Evolutionary conservation across 2,329 filamentous ascomycete species (phyloP).

Genomic region (Salinomyces thailandicus): DNA sequence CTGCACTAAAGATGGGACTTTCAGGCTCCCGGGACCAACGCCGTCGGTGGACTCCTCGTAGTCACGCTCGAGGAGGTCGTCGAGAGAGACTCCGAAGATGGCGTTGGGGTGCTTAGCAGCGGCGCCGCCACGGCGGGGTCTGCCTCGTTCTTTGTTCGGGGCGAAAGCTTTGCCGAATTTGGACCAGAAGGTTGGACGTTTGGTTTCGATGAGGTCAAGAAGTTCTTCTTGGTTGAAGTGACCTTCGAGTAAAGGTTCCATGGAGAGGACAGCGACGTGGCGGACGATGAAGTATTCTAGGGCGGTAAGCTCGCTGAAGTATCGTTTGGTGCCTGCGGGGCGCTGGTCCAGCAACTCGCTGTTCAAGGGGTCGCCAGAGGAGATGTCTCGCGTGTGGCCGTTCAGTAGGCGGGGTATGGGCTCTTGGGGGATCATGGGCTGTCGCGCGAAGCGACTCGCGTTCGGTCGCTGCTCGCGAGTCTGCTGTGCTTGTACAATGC

Average conservation of each 20-base stretch:
- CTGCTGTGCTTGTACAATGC: constrained; percentile 91
- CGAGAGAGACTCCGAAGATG: constrained; percentile 81
- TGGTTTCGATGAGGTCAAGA: constrained; percentile 81
- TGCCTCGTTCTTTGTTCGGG: constrained; percentile 6
- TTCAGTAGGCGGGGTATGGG: constrained; percentile 58
- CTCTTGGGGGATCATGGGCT: constrained; percentile 55
- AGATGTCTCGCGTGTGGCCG: constrained; percentile 51
- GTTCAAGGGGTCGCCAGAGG: constrained; percentile 30
- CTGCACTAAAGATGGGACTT: constrained; percentile 4
- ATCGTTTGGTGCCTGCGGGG: constrained; percentile 59
- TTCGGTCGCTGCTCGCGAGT: constrained; percentile 80
- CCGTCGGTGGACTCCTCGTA: constrained; percentile 97
- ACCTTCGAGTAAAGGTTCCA: constrained; percentile 82
- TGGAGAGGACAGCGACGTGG: constrained; percentile 85
- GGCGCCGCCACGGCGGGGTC: background rate
- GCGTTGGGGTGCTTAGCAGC: constrained; percentile 53
- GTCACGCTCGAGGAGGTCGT: constrained; percentile 81
- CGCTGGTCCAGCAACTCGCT: constrained; percentile 26
- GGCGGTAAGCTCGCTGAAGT: constrained; percentile 91
- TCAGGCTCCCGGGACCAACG: constrained; percentile 51
- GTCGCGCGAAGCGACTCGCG: constrained; percentile 63
- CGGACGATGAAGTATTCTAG: constrained; percentile 96
- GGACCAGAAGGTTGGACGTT: constrained; percentile 93
- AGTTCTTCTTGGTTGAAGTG: constrained; percentile 93
- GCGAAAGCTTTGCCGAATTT: constrained; percentile 89